Evolutionary conservation across 257 asterid species (phyloP), one percentile per base, ranked within the genome.

Genomic region (Thymus mandschuricus): DNA sequence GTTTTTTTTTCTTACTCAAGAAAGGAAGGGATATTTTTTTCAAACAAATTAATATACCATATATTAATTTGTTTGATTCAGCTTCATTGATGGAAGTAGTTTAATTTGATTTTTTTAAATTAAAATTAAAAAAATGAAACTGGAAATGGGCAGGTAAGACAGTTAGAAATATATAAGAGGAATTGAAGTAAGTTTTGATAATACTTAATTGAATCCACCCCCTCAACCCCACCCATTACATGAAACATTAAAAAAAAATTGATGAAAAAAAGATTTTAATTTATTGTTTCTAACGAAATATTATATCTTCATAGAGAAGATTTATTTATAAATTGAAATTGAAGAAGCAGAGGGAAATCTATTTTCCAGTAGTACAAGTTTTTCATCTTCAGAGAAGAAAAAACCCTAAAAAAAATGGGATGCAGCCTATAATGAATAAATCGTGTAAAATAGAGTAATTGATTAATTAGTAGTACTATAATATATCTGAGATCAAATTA

Each of bases 341-440:
- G 6, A 52, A 28, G 52, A 27, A 7, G 60, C 2, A 21, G 21
- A 21, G 21, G 21, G 21, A 21, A 21, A 21, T 21, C 21, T 21
- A 21, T 21, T 21, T 21, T 21, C 21, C 21, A 21, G 21, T 21
- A 21, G 21, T 21, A 21, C 21, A 21, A 21, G 21, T 21, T 21
- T 21, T 21, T 21, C 21, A 21, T 21, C 21, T 21, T 50, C 48
- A 21, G 1, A 5, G 13, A 76, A 80, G 21, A 21, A 21, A 21
- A 21, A 21, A 80, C 84, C 84, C 84, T 80, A 80, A 73, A 73
- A 71, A 3, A 38, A 3, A n/a, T 57, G 67, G 4, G 65, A 71
- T 31, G 72, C 74, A 44, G 72, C 62, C 66, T 56, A 21, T 30
- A 46, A 75, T 48, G 41, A 60, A 73, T 31, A 51, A 66, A 38